Percentiles rank a stretch among this genome's conserved stretches.
These are phyloP conservation scores for Paecilomyces fulvus DNA, from an alignment of 2,329 filamentous ascomycete genomes.

Conservation along the genomic window DNA sequence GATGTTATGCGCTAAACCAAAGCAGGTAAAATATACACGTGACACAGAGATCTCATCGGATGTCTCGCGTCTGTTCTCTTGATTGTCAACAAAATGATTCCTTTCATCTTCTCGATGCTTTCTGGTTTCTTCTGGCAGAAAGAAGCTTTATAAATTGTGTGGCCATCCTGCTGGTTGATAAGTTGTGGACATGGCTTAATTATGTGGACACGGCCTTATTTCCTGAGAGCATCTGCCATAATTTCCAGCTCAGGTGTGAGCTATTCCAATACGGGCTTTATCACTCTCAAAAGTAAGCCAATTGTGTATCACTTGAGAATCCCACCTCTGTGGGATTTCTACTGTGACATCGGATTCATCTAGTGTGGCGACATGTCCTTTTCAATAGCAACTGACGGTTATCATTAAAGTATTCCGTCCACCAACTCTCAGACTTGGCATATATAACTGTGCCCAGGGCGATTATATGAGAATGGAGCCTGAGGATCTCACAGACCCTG, in stretches of 20 bases:
- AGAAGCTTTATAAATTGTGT: neutral
- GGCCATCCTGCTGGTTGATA: neutral
- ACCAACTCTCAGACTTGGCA: neutral
- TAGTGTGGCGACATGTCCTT: neutral
- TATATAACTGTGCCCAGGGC: neutral
- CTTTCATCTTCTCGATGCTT: neutral
- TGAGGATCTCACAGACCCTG: slow-evolving; percentile 13
- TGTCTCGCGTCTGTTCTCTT: neutral
- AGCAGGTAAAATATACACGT: neutral
- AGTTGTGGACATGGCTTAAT: neutral
- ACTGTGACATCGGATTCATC: neutral
- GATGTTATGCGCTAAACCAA: neutral
- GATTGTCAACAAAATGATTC: neutral
- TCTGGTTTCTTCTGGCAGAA: neutral
- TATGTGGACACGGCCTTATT: neutral
- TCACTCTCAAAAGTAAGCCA: neutral
- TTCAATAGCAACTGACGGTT: neutral
- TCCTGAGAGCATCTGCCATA: neutral
- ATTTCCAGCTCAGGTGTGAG: neutral
- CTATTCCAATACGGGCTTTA: neutral
- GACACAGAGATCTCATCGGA: neutral
- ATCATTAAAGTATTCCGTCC: neutral
- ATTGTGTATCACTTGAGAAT: neutral
- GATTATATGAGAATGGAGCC: slow-evolving; percentile 2
- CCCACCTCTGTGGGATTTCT: neutral